These are phyloP conservation scores for Hyparrhenia diplandra DNA, from an alignment of 176 grass and related monocot genomes.

Conservation along the genomic window DNA sequence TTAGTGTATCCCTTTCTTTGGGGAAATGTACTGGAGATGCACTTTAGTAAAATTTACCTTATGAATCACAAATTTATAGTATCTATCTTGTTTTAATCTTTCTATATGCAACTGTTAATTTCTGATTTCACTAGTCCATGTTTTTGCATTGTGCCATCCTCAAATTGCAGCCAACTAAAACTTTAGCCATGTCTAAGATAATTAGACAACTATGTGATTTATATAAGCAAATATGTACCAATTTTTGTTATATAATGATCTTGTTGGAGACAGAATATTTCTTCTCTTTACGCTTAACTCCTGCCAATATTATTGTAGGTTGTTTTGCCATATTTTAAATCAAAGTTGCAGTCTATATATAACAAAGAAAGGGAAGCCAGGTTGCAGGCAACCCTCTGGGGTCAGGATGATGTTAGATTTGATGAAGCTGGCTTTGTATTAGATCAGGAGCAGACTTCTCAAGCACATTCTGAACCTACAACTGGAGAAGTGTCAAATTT, in stretches of 20 bases:
- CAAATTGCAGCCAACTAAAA: neutral
- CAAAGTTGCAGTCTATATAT: constrained; percentile 89
- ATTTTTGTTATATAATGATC: neutral
- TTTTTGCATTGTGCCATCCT: neutral
- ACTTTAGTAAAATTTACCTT: neutral
- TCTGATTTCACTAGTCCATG: neutral
- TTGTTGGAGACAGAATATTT: neutral
- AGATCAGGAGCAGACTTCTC: constrained; percentile 72
- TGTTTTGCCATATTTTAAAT: constrained; percentile 96
- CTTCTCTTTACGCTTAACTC: constrained; percentile 7
- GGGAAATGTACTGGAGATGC: neutral
- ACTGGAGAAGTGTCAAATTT: constrained; percentile 48
- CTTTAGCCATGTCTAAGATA: neutral
- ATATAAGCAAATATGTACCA: neutral
- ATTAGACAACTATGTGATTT: neutral
- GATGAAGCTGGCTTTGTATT: constrained; percentile 65
- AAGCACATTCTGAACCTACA: constrained; percentile 29
- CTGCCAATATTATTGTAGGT: constrained; percentile 47
- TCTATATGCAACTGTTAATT: neutral
- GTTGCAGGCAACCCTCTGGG: constrained; percentile 98
- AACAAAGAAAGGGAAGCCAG: constrained; percentile 97
- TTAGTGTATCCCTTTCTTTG: neutral
- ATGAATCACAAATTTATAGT: neutral
- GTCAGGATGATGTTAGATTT: constrained; percentile 61
- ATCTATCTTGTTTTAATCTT: neutral